Conservation (phyloP, 1,139 yeast species). For the Hansenula lynferdii region DNA sequence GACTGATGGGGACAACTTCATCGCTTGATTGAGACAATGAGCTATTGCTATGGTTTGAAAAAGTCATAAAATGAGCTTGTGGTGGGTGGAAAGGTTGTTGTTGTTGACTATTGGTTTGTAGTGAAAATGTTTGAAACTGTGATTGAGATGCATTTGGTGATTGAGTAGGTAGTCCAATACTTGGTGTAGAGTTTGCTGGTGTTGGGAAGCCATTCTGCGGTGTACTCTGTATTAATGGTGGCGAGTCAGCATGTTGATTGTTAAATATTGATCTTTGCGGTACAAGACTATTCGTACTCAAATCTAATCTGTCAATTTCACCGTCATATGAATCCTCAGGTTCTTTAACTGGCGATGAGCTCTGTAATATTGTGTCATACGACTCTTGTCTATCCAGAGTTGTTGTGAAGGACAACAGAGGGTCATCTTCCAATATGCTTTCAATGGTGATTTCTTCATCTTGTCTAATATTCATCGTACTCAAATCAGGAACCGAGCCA, state of each 20-base stretch:
- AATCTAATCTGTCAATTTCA: slow-evolving; percentile 3
- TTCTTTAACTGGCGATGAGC: slow-evolving; percentile 16
- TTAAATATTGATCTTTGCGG: neutral
- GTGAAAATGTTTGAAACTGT: neutral
- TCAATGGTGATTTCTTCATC: slow-evolving; percentile 17
- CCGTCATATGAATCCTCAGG: neutral
- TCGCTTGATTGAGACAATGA: neutral
- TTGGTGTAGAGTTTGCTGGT: slow-evolving; percentile 1
- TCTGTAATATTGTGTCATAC: slow-evolving; percentile 21
- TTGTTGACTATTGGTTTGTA: slow-evolving; percentile 4
- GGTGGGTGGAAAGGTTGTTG: slow-evolving; percentile 1
- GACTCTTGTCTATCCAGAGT: slow-evolving; percentile 22
- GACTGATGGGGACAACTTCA: neutral
- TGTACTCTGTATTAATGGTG: neutral
- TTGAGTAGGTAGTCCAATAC: neutral
- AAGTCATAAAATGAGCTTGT: neutral
- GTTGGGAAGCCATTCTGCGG: neutral
- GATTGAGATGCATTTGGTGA: slow-evolving; percentile 1
- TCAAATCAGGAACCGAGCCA: neutral
- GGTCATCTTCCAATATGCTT: slow-evolving; percentile 21
- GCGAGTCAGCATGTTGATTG: neutral
- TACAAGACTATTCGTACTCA: slow-evolving; percentile 1
- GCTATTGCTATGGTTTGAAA: neutral
- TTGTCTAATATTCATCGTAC: neutral
- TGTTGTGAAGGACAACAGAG: slow-evolving; percentile 20